Evolutionary conservation across 2,329 filamentous ascomycete species (phyloP), one percentile per base, ranked within the genome.

Genomic region (Rhynchosporium secalis): DNA sequence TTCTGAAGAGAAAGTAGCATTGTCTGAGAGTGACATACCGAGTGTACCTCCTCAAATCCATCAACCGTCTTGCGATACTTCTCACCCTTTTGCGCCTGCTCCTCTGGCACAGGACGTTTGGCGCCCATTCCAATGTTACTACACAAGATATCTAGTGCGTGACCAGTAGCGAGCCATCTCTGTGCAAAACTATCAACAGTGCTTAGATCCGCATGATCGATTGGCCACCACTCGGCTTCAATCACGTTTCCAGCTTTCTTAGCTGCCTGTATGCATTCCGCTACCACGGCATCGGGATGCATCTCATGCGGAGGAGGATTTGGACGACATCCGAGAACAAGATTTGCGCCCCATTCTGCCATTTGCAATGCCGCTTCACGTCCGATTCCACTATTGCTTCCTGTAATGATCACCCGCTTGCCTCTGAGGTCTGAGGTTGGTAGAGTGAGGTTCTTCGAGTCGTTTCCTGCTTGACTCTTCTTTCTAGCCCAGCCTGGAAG

Each of bases 361-460:
- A 77, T 70, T 2, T 79, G 75, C 0, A 71, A 69, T 5, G 74
- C 72, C 0, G 77, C 73, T 63, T 78, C 78, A 0, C 76, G 68
- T 1, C 78, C 78, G 0, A 81, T 72, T 3, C 79, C 79, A n/a
- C 71, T 71, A 63, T 78, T 80, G 49, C 76, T 72, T 26, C 78
- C 79, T 0, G 78, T 80, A 54, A 81, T 72, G 33, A 80, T 73
- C 56, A 75, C 60, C 3, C 47, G 47, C 28, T 49, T 49, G 8
- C 47, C 47, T 15, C 47, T 7, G 47, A 49, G 47, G 13, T 49
- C 47, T 10, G 12, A 29, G 2, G 3, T 15, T 4, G 47, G 47
- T 13, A 49, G 12, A 33, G 47, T 31, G 28, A 49, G 47, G 7
- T 49, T 26, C 47, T 49, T 49, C 1, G 47, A 49, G 15, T 49